Conservation (phyloP, 2,329 filamentous ascomycete species). For the Exserohilum rostratum region DNA sequence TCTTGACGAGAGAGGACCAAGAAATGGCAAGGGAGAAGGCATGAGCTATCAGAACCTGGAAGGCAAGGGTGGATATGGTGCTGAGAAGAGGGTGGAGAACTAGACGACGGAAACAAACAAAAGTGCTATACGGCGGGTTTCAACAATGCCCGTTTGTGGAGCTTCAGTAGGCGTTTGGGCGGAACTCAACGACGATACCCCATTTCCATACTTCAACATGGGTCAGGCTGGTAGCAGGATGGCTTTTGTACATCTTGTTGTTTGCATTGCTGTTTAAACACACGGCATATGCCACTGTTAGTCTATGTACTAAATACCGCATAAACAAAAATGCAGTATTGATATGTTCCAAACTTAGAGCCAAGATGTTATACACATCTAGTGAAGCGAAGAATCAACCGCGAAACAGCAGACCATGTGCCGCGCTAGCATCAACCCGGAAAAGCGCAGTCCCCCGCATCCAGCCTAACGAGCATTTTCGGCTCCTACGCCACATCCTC, state of each 20-base stretch:
- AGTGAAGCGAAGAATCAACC: too few relatives aligned
- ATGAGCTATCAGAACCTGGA: slow-evolving; percentile 66
- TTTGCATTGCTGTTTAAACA: too few relatives aligned
- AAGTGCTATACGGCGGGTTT: slow-evolving; percentile 20
- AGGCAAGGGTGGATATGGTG: slow-evolving; percentile 69
- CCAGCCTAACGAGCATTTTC: slow-evolving; percentile 14
- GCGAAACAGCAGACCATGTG: too few relatives aligned
- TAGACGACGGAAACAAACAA: not conserved
- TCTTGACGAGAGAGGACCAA: slow-evolving; percentile 76
- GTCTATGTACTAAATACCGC: too few relatives aligned
- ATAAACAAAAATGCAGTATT: too few relatives aligned
- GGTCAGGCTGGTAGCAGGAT: not conserved
- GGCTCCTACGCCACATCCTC: not conserved
- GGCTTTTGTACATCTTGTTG: too few relatives aligned
- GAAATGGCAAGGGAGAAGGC: slow-evolving; percentile 68
- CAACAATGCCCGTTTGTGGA: slow-evolving; percentile 31
- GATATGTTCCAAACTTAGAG: too few relatives aligned
- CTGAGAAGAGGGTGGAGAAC: slow-evolving; percentile 53
- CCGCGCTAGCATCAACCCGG: not conserved
- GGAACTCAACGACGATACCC: slow-evolving; percentile 48
- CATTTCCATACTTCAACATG: slow-evolving; percentile 1
- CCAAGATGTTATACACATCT: too few relatives aligned
- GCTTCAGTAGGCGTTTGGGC: slow-evolving; percentile 32
- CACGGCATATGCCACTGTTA: too few relatives aligned
- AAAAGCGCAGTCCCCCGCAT: slow-evolving; percentile 1